phyloP scores from a whole-genome alignment of 352 stramenopile genomes.

The Pythium oligandrum region DNA sequence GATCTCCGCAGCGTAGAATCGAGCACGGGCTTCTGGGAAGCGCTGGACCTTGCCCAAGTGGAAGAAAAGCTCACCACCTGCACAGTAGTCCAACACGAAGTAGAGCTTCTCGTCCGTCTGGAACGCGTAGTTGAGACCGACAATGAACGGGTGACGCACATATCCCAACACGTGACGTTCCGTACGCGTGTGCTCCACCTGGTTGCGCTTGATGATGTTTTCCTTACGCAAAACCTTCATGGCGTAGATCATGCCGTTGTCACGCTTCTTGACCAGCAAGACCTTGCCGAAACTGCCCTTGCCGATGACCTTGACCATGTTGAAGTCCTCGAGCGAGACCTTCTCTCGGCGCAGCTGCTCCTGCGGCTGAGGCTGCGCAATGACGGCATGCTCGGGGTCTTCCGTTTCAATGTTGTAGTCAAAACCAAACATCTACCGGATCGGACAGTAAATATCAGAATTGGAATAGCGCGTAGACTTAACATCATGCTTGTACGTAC shows the following conservation, averaged over 20 bases:
- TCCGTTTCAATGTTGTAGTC: slow-evolving; percentile 61
- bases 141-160: slow-evolving; percentile 97
- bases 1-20: slow-evolving; percentile 98
- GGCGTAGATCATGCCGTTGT: slow-evolving; percentile 92
- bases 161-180: slow-evolving; percentile 97
- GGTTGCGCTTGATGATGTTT: slow-evolving; percentile 98
- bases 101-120: slow-evolving; percentile 97
- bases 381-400: slow-evolving; percentile 17
- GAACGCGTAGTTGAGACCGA: slow-evolving; percentile 95
- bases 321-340: slow-evolving; percentile 90
- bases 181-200: slow-evolving; percentile 98
- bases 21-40: slow-evolving; percentile 91
- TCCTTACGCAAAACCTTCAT: slow-evolving; percentile 99
- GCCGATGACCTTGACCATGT: slow-evolving; percentile 96
- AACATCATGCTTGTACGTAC: slow-evolving; percentile 12
- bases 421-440: slow-evolving; percentile 63
- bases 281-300: slow-evolving; percentile 97
- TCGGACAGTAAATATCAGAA: neutral
- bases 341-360: slow-evolving; percentile 61
- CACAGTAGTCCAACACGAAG: slow-evolving; percentile 98
- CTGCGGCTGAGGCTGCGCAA: slow-evolving; percentile 45
- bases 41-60: slow-evolving; percentile 90
- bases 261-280: slow-evolving; percentile 93
- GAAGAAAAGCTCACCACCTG: slow-evolving; percentile 95
- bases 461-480: slow-evolving; percentile 2